Percentiles rank a stretch among this genome's conserved stretches.
These are phyloP conservation scores for Paramecium sonneborni DNA, from an alignment of 73 alveolate species.

Conservation along the genomic window DNA sequence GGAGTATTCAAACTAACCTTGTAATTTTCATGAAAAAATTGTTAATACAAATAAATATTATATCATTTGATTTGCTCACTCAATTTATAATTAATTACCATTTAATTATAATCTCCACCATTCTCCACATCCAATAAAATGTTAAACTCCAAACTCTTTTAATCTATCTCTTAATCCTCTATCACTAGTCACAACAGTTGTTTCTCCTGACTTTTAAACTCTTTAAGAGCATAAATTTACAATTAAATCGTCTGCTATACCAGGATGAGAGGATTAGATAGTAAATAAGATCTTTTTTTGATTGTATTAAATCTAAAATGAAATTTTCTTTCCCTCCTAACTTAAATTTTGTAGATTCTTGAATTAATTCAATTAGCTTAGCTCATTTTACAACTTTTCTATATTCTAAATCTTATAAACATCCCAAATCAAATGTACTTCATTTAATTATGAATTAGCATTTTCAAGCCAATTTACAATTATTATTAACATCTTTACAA, in stretches of 20 bases:
- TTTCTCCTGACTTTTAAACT: neutral
- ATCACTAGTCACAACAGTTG: slow-evolving; percentile 48
- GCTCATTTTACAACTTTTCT: neutral
- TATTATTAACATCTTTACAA: neutral
- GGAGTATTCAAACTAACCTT: slow-evolving; percentile 17
- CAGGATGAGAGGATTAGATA: neutral
- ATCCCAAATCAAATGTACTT: slow-evolving; percentile 48
- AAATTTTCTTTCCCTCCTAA: neutral
- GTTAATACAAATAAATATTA: neutral
- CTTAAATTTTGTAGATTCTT: neutral
- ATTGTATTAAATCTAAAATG: neutral
- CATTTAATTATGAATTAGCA: neutral
- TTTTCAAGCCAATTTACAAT: neutral
- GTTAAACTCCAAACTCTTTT: neutral
- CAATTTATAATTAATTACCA: too few relatives aligned
- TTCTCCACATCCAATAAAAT: slow-evolving; percentile 34
- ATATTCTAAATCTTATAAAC: neutral
- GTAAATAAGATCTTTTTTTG: neutral
- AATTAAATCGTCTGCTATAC: slow-evolving; percentile 4
- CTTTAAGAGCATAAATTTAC: neutral
- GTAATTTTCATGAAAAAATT: neutral
- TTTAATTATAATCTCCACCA: slow-evolving; percentile 8
- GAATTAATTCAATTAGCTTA: neutral
- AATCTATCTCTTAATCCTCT: slow-evolving; percentile 50
- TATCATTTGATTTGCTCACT: neutral